phyloP scores from a whole-genome alignment of 1,139 yeast genomes.

The Kurtzmaniella quercitrusa region DNA sequence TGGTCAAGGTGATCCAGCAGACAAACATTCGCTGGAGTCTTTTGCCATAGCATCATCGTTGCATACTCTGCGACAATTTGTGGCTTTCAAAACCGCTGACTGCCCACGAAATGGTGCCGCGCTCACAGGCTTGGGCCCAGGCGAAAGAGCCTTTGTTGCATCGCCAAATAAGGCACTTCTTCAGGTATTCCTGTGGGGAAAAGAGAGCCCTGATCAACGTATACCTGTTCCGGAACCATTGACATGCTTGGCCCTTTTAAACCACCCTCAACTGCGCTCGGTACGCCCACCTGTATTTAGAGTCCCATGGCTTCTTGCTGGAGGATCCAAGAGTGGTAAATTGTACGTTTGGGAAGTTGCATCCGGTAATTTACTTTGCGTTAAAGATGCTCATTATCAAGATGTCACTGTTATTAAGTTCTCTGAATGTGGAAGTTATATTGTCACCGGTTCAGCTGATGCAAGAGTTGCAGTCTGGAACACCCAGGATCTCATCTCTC shows the following conservation, averaged over 20 bases:
- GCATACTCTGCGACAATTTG: slow-evolving; percentile 48
- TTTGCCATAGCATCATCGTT: slow-evolving; percentile 47
- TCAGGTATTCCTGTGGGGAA: slow-evolving; percentile 69
- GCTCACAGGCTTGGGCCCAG: slow-evolving; percentile 39
- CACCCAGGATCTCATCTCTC: slow-evolving; percentile 53
- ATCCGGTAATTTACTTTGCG: slow-evolving; percentile 73
- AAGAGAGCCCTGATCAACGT: slow-evolving; percentile 79
- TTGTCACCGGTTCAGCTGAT: slow-evolving; percentile 79
- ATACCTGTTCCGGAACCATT: slow-evolving; percentile 83
- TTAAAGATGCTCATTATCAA: slow-evolving; percentile 84
- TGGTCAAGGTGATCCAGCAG: slow-evolving; percentile 47
- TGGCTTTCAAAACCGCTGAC: slow-evolving; percentile 54
- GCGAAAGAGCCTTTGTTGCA: slow-evolving; percentile 55
- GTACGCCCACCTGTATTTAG: slow-evolving; percentile 23
- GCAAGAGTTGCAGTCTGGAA: slow-evolving; percentile 78
- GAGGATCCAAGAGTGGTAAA: slow-evolving; percentile 70
- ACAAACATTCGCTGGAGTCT: slow-evolving; percentile 44
- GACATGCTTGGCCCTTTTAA: slow-evolving; percentile 50
- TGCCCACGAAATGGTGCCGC: slow-evolving; percentile 44
- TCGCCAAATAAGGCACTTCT: slow-evolving; percentile 68
- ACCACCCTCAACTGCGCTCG: slow-evolving; percentile 24
- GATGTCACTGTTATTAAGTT: slow-evolving; percentile 57
- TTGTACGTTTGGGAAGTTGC: slow-evolving; percentile 80
- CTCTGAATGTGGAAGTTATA: slow-evolving; percentile 60
- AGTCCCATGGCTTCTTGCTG: slow-evolving; percentile 67